Evolutionary conservation across 352 stramenopile species (phyloP), one percentile per base, ranked within the genome.

Genomic region (Pythium aristosporum): DNA sequence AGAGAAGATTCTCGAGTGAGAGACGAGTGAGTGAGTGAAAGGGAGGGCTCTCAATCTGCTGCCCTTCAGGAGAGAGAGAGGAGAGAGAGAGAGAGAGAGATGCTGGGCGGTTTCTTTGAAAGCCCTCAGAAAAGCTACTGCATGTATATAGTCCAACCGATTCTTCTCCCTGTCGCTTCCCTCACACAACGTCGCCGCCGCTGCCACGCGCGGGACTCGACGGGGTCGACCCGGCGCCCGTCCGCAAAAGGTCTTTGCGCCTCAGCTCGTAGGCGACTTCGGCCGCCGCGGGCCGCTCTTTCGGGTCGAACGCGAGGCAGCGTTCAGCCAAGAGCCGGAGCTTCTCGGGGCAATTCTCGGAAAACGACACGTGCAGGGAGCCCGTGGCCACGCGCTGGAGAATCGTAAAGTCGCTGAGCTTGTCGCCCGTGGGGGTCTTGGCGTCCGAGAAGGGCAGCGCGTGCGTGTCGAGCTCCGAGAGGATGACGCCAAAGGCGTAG

Each of bases 381-480:
- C 77, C 80, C 28, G 68, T 68, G 25, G 80, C 75, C 15, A 89
- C 78, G 21, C 75, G 70, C 62, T 86, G 80, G 11, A 89, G 60
- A 39, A 89, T 84, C 4, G 60, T 68, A 60, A 87, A 79, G 59
- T 89, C 81, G 65, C 77, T 80, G 15, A 90, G 68, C 65, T 70
- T 72, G 30, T 80, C 71, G 42, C 71, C 76, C 15, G 57, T 73
- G 25, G 15, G 44, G 1, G 43, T 66, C 0, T 48, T 57, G 36
- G 75, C 73, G 56, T 88, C 74, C 6, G 65, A 66, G 55, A 87
- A 92, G 6, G 83, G 83, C 62, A 91, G 67, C 48, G 80, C 68
- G 64, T 90, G 75, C n/a, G 79, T 88, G 48, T 90, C 81, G 21
- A 90, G 53, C 66, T 90, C 81, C 2, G 75, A 72, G n/a, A 90